Evolutionary conservation across 805 yeast species (phyloP).

Genomic region (Candida morakotiae): DNA sequence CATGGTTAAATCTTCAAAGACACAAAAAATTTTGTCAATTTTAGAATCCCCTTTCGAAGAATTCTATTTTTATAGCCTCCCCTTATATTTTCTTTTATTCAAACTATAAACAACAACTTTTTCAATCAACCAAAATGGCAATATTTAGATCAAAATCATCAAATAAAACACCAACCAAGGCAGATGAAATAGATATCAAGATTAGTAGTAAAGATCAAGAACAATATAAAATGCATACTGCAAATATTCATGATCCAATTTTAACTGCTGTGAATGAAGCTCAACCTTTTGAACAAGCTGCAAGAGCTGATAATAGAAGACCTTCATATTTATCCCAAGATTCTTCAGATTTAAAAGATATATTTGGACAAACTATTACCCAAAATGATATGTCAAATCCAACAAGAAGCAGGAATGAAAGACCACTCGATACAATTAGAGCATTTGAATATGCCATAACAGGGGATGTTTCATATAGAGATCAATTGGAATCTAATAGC

Average conservation of each 20-base stretch:
- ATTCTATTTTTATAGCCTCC: no score
- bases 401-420: constrained; percentile 86
- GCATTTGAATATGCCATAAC: constrained; percentile 92
- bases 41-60: no score
- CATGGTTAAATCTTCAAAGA: no score
- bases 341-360: constrained; percentile 62
- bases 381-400: constrained; percentile 91
- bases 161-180: constrained; percentile 4
- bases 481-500: constrained; percentile 71
- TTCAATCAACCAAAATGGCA: constrained; percentile 28
- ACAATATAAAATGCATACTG: constrained; percentile 60
- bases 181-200: constrained; percentile 20
- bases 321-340: constrained; percentile 44
- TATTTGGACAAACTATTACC: constrained; percentile 77
- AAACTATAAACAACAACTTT: no score
- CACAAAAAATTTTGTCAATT: no score
- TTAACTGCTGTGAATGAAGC: constrained; percentile 90
- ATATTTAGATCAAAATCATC: constrained; percentile 33
- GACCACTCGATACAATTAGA: constrained; percentile 95
- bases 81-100: no score
- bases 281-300: constrained; percentile 83
- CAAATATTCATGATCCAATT: constrained; percentile 77
- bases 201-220: constrained; percentile 20
- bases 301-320: constrained; percentile 28
- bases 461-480: constrained; percentile 76